phyloP scores from a whole-genome alignment of 768 basidiomycete genomes.

The Trametes maxima region DNA sequence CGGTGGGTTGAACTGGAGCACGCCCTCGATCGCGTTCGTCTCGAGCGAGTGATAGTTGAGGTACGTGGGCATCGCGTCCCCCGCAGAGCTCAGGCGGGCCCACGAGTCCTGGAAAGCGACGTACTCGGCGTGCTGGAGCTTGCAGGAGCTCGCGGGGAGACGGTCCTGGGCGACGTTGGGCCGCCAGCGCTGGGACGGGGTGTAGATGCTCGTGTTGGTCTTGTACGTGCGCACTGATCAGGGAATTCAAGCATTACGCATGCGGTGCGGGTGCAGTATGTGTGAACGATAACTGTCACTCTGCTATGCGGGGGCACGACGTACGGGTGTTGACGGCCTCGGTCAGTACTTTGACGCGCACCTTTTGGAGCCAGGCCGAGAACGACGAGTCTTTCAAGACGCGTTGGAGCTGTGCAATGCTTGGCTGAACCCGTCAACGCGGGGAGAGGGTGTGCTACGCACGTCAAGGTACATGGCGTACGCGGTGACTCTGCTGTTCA shows the following conservation, averaged over 20 bases:
- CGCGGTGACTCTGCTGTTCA: conserved; percentile 20
- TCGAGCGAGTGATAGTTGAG: conserved; percentile 16
- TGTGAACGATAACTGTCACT: neutral
- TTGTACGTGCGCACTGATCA: conserved; percentile 10
- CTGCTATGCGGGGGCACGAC: neutral
- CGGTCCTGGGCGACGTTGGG: conserved; percentile 12
- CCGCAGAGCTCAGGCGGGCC: neutral
- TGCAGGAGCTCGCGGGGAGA: conserved; percentile 15
- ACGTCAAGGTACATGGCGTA: conserved; percentile 20
- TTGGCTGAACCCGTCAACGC: neutral
- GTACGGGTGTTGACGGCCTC: conserved; percentile 15
- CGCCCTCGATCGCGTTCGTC: conserved; percentile 14
- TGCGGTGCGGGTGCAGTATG: neutral
- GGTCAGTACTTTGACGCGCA: conserved; percentile 3
- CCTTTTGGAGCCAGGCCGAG: conserved; percentile 10
- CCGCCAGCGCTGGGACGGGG: conserved; percentile 14
- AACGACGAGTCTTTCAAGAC: conserved; percentile 15
- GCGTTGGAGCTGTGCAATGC: conserved; percentile 7
- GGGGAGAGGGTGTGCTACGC: neutral
- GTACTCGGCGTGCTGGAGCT: conserved; percentile 15
- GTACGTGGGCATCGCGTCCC: neutral
- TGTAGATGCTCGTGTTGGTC: conserved; percentile 15
- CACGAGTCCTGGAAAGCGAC: conserved; percentile 4
- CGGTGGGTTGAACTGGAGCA: conserved; percentile 11
- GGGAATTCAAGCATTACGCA: no score